These are phyloP conservation scores for Pichiaceae sp. DNA, from an alignment of 1,139 yeast species.

Conservation along the genomic window DNA sequence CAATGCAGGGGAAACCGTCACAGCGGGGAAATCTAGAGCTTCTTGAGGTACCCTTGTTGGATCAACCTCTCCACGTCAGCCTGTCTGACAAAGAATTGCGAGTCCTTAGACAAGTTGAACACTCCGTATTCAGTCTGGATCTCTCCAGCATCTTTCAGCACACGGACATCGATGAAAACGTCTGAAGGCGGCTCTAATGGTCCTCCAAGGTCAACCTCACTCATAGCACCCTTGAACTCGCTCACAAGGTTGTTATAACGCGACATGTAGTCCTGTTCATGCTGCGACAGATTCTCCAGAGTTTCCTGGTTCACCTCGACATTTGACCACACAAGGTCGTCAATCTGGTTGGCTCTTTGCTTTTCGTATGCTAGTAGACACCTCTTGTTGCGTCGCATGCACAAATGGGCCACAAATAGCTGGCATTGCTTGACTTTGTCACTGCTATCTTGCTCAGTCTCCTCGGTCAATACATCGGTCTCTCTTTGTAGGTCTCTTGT, in stretches of 20 bases:
- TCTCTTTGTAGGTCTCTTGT: constrained; percentile 49
- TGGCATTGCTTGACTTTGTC: constrained; percentile 55
- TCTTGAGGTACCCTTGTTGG: constrained; percentile 89
- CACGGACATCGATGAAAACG: constrained; percentile 89
- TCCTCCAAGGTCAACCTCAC: constrained; percentile 86
- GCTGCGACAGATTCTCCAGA: constrained; percentile 55
- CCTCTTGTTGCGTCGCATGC: constrained; percentile 81
- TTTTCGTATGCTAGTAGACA: constrained; percentile 80
- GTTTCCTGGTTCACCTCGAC: constrained; percentile 23
- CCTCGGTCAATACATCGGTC: constrained; percentile 23
- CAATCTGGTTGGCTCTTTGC: constrained; percentile 60
- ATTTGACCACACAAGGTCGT: constrained; percentile 62
- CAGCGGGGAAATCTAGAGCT: constrained; percentile 28
- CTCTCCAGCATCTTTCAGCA: constrained; percentile 90
- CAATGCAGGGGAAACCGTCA: constrained; percentile 1
- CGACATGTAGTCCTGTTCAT: constrained; percentile 73
- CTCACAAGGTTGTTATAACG: constrained; percentile 65
- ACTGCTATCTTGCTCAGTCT: constrained; percentile 18
- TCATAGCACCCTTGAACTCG: constrained; percentile 68
- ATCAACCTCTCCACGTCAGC: constrained; percentile 90
- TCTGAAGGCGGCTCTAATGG: constrained; percentile 84
- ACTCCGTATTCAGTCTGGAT: constrained; percentile 97
- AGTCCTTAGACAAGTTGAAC: constrained; percentile 87
- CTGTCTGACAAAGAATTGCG: constrained; percentile 89
- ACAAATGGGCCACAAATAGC: constrained; percentile 69